Conservation (phyloP, 1,284 basidiomycete species). For the Chondrostereum purpureum region DNA sequence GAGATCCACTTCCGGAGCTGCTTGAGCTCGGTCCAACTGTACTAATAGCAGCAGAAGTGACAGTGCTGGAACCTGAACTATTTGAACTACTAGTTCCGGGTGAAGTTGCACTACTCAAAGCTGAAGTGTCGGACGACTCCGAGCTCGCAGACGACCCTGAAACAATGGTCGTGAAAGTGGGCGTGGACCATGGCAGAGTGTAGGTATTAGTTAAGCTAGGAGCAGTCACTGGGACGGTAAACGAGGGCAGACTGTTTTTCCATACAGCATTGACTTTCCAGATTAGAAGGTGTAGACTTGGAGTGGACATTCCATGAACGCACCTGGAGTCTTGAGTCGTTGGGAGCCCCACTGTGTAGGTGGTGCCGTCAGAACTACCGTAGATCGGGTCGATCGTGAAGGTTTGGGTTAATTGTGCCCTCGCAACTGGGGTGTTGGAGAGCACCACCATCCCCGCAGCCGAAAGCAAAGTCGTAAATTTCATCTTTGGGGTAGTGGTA, state of each 20-base stretch:
- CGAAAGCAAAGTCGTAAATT: not conserved
- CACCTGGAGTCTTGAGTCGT: too few relatives aligned
- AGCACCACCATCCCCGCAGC: not conserved
- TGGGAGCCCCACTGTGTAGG: too few relatives aligned
- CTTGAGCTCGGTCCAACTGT: not conserved
- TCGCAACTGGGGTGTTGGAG: not conserved
- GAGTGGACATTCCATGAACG: not conserved
- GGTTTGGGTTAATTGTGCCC: not conserved
- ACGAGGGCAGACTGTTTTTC: not conserved
- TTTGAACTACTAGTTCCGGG: not conserved
- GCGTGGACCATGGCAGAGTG: not conserved
- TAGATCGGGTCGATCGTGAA: not conserved
- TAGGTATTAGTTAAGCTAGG: not conserved
- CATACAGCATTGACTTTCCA: not conserved
- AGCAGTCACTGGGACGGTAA: not conserved
- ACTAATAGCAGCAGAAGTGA: not conserved
- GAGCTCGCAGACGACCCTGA: too few relatives aligned
- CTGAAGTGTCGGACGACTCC: not conserved
- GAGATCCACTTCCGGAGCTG: not conserved
- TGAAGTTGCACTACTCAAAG: not conserved
- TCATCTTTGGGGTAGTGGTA: not conserved
- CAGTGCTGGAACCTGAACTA: not conserved
- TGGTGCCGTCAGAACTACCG: too few relatives aligned
- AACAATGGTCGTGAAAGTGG: too few relatives aligned
- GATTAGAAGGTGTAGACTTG: not conserved